Percentiles rank a stretch among this genome's conserved stretches.
These are phyloP conservation scores for Epithele typhae DNA, from an alignment of 768 basidiomycete species.

Conservation along the genomic window DNA sequence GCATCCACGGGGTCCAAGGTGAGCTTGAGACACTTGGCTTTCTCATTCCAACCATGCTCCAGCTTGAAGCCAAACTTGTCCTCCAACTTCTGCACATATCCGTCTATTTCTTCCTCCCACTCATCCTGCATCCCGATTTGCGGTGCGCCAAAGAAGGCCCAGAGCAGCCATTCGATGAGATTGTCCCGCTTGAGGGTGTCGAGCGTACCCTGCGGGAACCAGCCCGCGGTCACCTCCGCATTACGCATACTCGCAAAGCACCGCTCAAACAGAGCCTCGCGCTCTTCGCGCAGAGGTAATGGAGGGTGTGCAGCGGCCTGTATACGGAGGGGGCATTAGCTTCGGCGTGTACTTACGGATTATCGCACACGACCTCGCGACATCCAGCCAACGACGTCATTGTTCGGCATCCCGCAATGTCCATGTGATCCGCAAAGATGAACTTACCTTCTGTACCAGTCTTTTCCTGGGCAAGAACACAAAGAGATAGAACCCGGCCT, in stretches of 20 bases:
- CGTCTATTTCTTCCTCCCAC: constrained; percentile 49
- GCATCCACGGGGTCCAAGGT: constrained; percentile 54
- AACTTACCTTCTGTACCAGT: constrained; percentile 49
- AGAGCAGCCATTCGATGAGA: constrained; percentile 57
- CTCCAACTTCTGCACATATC: constrained; percentile 42
- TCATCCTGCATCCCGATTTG: constrained; percentile 27
- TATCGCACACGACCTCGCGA: too few species aligned
- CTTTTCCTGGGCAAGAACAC: constrained; percentile 45
- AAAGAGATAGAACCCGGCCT: constrained; percentile 45
- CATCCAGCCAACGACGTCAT: too few species aligned
- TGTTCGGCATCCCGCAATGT: too few species aligned
- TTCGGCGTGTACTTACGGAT: too few species aligned
- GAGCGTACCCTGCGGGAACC: constrained; percentile 41
- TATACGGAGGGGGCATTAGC: too few species aligned
- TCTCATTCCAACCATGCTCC: constrained; percentile 34
- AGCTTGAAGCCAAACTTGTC: constrained; percentile 36
- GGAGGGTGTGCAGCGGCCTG: constrained; percentile 34
- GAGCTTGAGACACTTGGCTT: constrained; percentile 42
- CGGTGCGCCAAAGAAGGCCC: constrained; percentile 52
- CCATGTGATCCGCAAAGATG: too few species aligned
- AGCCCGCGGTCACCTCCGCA: constrained; percentile 36
- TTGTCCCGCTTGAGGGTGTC: constrained; percentile 40
- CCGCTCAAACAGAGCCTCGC: constrained; percentile 44
- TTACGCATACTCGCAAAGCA: constrained; percentile 32
- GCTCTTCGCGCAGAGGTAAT: constrained; percentile 35